Percentiles rank a stretch among this genome's conserved stretches.
Conservation (phyloP, 2,329 filamentous ascomycete species). For the Elsinoe batatas region DNA sequence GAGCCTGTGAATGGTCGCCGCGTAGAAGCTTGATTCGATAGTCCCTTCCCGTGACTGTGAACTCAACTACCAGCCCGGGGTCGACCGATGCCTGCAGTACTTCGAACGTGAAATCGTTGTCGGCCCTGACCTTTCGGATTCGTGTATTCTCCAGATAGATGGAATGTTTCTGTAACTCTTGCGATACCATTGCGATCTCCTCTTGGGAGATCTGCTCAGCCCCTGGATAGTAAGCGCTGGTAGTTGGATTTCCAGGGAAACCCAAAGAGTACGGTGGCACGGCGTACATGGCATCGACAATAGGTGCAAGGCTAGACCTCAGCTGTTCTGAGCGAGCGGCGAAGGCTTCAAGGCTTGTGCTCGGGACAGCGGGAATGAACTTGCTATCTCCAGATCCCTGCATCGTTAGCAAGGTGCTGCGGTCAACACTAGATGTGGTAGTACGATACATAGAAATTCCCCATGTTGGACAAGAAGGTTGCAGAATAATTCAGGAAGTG, state of each 20-base stretch:
- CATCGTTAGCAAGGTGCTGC: not conserved
- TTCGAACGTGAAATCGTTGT: slow-evolving; percentile 29
- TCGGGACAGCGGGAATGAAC: slow-evolving; percentile 39
- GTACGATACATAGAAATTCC: slow-evolving; percentile 35
- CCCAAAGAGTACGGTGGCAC: slow-evolving; percentile 38
- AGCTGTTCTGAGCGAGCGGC: slow-evolving; percentile 35
- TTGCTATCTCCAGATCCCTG: slow-evolving; percentile 41
- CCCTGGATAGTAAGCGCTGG: slow-evolving; percentile 42
- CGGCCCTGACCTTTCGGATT: slow-evolving; percentile 34
- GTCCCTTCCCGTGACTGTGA: slow-evolving; percentile 31
- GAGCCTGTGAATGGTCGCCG: slow-evolving; percentile 38
- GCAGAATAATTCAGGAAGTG: slow-evolving; percentile 35
- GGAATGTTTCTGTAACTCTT: slow-evolving; percentile 38
- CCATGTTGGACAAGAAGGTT: slow-evolving; percentile 43
- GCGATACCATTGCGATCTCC: slow-evolving; percentile 37
- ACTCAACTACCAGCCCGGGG: slow-evolving; percentile 36
- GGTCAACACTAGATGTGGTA: not conserved
- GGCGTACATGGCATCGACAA: slow-evolving; percentile 34
- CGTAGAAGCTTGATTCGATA: slow-evolving; percentile 37
- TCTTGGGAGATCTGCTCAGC: slow-evolving; percentile 38
- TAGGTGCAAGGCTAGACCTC: slow-evolving; percentile 26
- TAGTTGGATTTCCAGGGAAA: slow-evolving; percentile 38
- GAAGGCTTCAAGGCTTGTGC: slow-evolving; percentile 35
- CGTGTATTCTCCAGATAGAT: slow-evolving; percentile 43
- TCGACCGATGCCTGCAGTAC: slow-evolving; percentile 41